A percentile compares a stretch with the other conserved stretches of the same genome.
Evolutionary conservation across 345 rosid genomes (phyloP).

Genomic region (Sisymbrium irio): DNA sequence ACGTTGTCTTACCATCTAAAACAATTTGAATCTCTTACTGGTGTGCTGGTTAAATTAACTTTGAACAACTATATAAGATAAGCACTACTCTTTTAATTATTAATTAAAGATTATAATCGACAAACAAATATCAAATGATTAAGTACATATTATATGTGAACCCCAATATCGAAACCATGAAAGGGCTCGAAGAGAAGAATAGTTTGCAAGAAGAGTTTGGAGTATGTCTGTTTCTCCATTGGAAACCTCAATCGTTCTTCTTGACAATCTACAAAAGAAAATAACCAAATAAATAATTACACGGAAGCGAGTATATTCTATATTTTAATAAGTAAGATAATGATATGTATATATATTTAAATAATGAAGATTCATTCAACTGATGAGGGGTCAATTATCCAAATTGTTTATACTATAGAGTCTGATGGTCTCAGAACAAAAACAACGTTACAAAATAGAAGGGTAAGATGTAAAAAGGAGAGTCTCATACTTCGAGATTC

Average conservation of each 20-base stretch:
- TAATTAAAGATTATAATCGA: background rate
- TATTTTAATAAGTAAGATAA: background rate
- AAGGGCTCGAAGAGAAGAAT: slow-evolving; percentile 33
- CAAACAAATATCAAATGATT: background rate
- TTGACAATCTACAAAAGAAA: slow-evolving; percentile 31
- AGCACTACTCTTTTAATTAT: background rate
- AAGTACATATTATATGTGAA: slow-evolving; percentile 3
- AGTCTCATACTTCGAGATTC: slow-evolving; percentile 34
- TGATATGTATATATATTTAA: background rate
- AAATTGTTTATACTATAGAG: slow-evolving; percentile 5
- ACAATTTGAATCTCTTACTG: background rate
- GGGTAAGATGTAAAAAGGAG: slow-evolving; percentile 10
- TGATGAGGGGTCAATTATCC: slow-evolving; percentile 12
- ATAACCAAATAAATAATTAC: slow-evolving; percentile 15
- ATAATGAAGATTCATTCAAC: slow-evolving; percentile 5
- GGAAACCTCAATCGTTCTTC: slow-evolving; percentile 31
- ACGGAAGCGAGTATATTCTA: slow-evolving; percentile 3
- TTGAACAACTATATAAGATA: background rate
- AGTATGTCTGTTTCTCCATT: slow-evolving; percentile 38
- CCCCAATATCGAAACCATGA: slow-evolving; percentile 20
- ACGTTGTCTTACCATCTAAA: background rate
- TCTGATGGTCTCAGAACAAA: slow-evolving; percentile 22
- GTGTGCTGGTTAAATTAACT: background rate
- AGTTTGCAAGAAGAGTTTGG: slow-evolving; percentile 28
- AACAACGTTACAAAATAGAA: slow-evolving; percentile 28